phyloP scores from a whole-genome alignment of 352 stramenopile species.

The Globisporangium recalcitrans region DNA sequence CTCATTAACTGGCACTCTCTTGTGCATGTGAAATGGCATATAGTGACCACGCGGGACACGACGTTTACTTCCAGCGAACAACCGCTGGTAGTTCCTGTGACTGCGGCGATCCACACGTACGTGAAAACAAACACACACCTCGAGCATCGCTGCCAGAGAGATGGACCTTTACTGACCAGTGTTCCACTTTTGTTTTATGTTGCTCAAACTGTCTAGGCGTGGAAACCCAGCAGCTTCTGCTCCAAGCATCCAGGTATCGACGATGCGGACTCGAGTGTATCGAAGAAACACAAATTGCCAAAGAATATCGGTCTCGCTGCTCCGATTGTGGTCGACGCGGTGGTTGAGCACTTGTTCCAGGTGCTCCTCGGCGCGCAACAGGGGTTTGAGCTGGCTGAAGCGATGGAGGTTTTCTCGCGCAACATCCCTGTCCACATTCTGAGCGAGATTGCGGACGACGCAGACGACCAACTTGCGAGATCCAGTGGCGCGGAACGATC shows the following conservation, averaged over 20 bases:
- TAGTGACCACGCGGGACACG: slow-evolving; percentile 69
- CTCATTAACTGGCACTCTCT: background rate
- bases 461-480: slow-evolving; percentile 2
- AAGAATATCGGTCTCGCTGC: slow-evolving; percentile 51
- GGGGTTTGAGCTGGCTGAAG: slow-evolving; percentile 63
- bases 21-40: background rate
- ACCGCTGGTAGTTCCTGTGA: slow-evolving; percentile 84
- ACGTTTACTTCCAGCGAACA: slow-evolving; percentile 86
- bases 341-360: slow-evolving; percentile 74
- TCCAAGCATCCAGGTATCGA: slow-evolving; percentile 65
- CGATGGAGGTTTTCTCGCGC: slow-evolving; percentile 62
- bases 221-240: slow-evolving; percentile 78
- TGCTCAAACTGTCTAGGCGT: slow-evolving; percentile 40
- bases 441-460: slow-evolving; percentile 27
- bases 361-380: slow-evolving; percentile 60
- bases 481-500: background rate
- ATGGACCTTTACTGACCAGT: background rate
- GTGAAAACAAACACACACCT: slow-evolving; percentile 1
- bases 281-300: slow-evolving; percentile 57
- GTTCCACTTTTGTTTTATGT: background rate
- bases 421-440: slow-evolving; percentile 46
- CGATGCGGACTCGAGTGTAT: slow-evolving; percentile 19
- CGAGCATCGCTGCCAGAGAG: background rate
- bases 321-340: slow-evolving; percentile 62
- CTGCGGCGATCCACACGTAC: slow-evolving; percentile 75